Percentiles rank a stretch among this genome's conserved stretches.
These are phyloP conservation scores for Kluyveromyces wickerhamii DNA, from an alignment of 805 yeast species.

Conservation along the genomic window DNA sequence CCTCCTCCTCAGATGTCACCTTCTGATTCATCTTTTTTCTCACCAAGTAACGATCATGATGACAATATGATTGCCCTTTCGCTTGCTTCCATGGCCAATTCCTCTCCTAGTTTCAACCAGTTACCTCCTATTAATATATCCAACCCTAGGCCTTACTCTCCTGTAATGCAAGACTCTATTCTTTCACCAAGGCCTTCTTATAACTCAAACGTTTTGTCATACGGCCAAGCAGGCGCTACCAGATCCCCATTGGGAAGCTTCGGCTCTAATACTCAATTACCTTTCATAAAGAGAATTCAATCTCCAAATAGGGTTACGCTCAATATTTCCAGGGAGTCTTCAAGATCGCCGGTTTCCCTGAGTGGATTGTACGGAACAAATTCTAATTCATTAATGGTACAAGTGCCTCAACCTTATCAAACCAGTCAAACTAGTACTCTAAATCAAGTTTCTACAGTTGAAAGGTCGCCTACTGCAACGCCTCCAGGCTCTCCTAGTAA, in stretches of 20 bases:
- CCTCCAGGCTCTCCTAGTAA: constrained; percentile 10
- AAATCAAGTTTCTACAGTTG: constrained; percentile 16
- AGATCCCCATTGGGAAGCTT: constrained; percentile 10
- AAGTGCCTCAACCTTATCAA: constrained; percentile 16
- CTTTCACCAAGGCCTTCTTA: constrained; percentile 21
- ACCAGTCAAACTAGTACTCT: constrained; percentile 14
- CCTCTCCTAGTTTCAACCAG: constrained; percentile 26
- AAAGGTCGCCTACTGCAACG: constrained; percentile 10
- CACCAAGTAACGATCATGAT: constrained; percentile 23
- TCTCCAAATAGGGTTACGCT: constrained; percentile 28
- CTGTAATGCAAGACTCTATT: constrained; percentile 10
- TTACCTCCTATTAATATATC: constrained; percentile 19
- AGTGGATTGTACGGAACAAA: constrained; percentile 17
- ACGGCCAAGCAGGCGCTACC: constrained; percentile 12
- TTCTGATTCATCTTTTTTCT: constrained; percentile 1
- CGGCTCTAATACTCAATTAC: constrained; percentile 16
- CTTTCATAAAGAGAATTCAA: constrained; percentile 24
- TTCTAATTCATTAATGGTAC: constrained; percentile 14
- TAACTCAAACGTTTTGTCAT: constrained; percentile 17
- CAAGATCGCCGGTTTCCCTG: constrained; percentile 24
- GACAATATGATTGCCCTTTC: constrained; percentile 30
- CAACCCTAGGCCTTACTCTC: constrained; percentile 13
- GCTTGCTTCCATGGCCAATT: constrained; percentile 31
- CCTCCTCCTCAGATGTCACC: constrained; percentile 3
- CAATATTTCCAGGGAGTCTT: constrained; percentile 27